Conservation (phyloP, 495 filamentous ascomycete species). For the Penicillium chermesinum region DNA sequence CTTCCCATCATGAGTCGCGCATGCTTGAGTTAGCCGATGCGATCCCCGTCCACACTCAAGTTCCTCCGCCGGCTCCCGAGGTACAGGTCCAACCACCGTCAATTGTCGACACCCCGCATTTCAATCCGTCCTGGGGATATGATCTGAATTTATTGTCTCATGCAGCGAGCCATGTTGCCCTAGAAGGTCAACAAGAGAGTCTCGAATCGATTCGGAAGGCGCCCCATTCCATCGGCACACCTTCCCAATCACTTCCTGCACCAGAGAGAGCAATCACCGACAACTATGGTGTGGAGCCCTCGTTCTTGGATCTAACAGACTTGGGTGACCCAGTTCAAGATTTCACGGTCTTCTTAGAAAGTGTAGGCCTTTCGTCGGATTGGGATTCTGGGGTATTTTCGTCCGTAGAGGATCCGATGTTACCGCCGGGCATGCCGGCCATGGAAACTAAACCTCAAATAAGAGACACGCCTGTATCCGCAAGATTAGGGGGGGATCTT, state of each 20-base stretch:
- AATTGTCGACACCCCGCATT: slow-evolving; percentile 42
- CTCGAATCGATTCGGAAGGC: slow-evolving; percentile 41
- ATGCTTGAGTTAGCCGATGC: slow-evolving; percentile 47
- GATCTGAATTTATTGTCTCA: slow-evolving; percentile 47
- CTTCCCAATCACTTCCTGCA: slow-evolving; percentile 30
- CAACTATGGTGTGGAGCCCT: slow-evolving; percentile 45
- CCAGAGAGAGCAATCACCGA: slow-evolving; percentile 41
- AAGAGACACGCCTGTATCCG: slow-evolving; percentile 23
- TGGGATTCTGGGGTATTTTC: slow-evolving; percentile 49
- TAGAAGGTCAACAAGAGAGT: slow-evolving; percentile 44
- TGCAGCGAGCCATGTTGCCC: slow-evolving; percentile 46
- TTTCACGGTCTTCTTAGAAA: slow-evolving; percentile 47
- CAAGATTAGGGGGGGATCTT: slow-evolving; percentile 34
- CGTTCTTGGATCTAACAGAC: slow-evolving; percentile 42
- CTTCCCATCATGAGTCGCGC: slow-evolving; percentile 41
- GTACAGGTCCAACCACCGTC: slow-evolving; percentile 38
- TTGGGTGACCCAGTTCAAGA: slow-evolving; percentile 47
- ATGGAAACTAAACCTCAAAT: slow-evolving; percentile 36
- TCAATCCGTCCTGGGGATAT: slow-evolving; percentile 49
- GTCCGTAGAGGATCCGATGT: slow-evolving; percentile 41
- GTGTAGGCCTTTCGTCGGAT: slow-evolving; percentile 46
- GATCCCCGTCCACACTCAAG: slow-evolving; percentile 38
- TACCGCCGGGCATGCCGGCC: slow-evolving; percentile 27
- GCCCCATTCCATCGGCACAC: slow-evolving; percentile 23
- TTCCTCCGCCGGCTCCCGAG: slow-evolving; percentile 33